These are phyloP conservation scores for Capronia epimyces DNA, from an alignment of 2,329 filamentous ascomycete genomes.

Conservation along the genomic window DNA sequence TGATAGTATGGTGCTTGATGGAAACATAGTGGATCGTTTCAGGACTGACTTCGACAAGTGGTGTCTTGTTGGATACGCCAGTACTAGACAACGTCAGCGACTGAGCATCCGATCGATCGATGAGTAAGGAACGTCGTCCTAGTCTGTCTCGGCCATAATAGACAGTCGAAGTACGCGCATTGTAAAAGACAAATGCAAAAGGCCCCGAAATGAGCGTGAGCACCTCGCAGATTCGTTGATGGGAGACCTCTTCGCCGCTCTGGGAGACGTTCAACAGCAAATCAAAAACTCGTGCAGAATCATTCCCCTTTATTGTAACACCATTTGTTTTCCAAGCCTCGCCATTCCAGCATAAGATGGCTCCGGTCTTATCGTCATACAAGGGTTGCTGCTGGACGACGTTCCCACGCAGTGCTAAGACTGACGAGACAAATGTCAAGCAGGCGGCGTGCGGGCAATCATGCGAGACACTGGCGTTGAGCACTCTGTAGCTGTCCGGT, in stretches of 20 bases:
- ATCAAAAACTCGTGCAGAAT: slow-evolving; percentile 65
- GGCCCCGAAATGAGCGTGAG: slow-evolving; percentile 68
- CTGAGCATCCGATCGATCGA: slow-evolving; percentile 41
- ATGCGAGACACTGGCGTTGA: slow-evolving; percentile 29
- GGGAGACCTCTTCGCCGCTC: slow-evolving; percentile 12
- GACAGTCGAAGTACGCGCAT: slow-evolving; percentile 56
- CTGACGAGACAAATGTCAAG: slow-evolving; percentile 70
- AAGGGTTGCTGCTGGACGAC: slow-evolving; percentile 69
- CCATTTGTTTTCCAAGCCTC: slow-evolving; percentile 78
- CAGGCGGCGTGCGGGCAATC: slow-evolving; percentile 31
- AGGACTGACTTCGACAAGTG: slow-evolving; percentile 66
- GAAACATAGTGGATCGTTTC: slow-evolving; percentile 68
- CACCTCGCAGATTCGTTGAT: slow-evolving; percentile 44
- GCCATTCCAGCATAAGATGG: slow-evolving; percentile 90
- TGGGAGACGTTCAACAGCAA: slow-evolving; percentile 48
- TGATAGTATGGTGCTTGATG: slow-evolving; percentile 5
- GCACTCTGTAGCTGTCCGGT: slow-evolving; percentile 38
- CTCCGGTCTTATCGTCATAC: slow-evolving; percentile 50
- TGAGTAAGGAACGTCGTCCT: slow-evolving; percentile 69
- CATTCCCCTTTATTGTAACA: slow-evolving; percentile 61
- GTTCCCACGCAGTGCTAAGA: slow-evolving; percentile 80
- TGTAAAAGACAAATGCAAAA: slow-evolving; percentile 82
- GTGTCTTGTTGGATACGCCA: slow-evolving; percentile 56
- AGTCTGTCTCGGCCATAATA: slow-evolving; percentile 85
- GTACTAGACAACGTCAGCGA: slow-evolving; percentile 65